Conservation (phyloP, 2,329 filamentous ascomycete species). For the Aspergillus sojae region DNA sequence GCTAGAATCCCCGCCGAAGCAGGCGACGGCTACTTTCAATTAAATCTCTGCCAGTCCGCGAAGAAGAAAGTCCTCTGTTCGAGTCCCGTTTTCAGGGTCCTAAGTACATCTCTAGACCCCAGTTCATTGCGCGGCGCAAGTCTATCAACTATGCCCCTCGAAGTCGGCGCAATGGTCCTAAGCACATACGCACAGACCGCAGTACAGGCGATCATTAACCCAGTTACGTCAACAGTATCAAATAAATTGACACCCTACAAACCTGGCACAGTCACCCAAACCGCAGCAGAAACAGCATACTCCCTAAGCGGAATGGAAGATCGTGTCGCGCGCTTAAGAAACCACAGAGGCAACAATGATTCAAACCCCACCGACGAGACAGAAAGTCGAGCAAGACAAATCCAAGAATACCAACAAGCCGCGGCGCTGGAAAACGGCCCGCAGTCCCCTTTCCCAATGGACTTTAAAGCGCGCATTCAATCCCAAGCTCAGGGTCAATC, state of each 20-base stretch:
- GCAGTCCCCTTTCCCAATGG: conserved; percentile 33
- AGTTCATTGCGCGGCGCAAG: conserved; percentile 67
- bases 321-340: conserved; percentile 31
- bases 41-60: conserved; percentile 62
- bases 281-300: conserved; percentile 37
- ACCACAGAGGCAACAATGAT: not conserved
- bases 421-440: conserved; percentile 33
- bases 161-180: conserved; percentile 56
- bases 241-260: conserved; percentile 29
- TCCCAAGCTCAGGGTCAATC: conserved; percentile 48
- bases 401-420: not conserved
- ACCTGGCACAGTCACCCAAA: conserved; percentile 33
- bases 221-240: conserved; percentile 29
- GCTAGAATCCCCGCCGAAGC: conserved; percentile 66
- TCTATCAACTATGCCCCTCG: conserved; percentile 65
- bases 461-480: conserved; percentile 40
- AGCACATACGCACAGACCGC: conserved; percentile 47
- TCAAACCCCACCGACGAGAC: not conserved
- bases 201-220: conserved; percentile 26
- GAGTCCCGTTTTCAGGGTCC: conserved; percentile 69
- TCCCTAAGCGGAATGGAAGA: conserved; percentile 32
- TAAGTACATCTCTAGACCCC: conserved; percentile 64
- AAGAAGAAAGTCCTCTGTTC: conserved; percentile 64
- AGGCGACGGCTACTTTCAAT: conserved; percentile 68
- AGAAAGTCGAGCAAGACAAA: conserved; percentile 4